These are phyloP conservation scores for Bothriochloa decipiens DNA, from an alignment of 176 grass and related monocot species.

Conservation along the genomic window DNA sequence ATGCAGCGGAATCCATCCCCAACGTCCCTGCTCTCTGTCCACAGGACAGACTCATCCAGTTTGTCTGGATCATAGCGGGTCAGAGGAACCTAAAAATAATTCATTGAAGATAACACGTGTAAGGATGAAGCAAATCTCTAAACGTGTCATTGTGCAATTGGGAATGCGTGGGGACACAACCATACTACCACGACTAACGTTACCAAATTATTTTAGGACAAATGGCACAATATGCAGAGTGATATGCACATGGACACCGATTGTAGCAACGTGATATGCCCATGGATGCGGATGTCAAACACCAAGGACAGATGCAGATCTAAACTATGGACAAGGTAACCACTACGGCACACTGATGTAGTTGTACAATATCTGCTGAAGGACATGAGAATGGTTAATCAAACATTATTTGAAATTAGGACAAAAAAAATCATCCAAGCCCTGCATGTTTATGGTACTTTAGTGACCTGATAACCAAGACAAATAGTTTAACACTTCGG, in stretches of 20 bases:
- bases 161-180: not conserved
- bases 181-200: not conserved
- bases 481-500: not conserved
- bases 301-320: not conserved
- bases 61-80: constrained; percentile 51
- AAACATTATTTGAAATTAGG: constrained; percentile 8
- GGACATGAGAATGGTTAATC: not conserved
- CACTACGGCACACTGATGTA: not conserved
- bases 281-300: not conserved
- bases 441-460: not conserved
- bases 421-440: not conserved
- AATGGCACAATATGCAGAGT: not conserved
- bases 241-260: not conserved
- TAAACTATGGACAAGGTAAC: not conserved
- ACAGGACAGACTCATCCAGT: constrained; percentile 70
- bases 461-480: not conserved
- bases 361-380: not conserved
- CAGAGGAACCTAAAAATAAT: constrained; percentile 53
- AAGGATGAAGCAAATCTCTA: not conserved
- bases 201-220: not conserved
- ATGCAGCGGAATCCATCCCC: constrained; percentile 74
- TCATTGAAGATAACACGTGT: not conserved
- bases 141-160: not conserved
- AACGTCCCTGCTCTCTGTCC: constrained; percentile 76
- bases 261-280: not conserved